A percentile compares a stretch with the other conserved stretches of the same genome.
These are phyloP conservation scores for Didymella pinodella DNA, from an alignment of 2,329 filamentous ascomycete genomes.

Conservation along the genomic window DNA sequence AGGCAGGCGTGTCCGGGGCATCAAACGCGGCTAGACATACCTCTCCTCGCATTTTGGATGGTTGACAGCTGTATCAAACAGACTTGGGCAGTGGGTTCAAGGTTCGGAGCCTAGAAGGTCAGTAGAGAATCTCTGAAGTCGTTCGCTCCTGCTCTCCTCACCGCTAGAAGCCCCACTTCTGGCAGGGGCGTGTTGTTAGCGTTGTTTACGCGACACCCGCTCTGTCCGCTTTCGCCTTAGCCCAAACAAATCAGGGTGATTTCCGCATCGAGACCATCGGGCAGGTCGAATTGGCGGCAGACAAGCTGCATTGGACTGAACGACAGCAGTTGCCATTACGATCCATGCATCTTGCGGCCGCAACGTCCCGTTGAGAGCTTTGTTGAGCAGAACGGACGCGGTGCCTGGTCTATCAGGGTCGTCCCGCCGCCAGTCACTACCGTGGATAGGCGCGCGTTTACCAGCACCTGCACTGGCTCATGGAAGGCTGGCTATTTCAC, in stretches of 20 bases:
- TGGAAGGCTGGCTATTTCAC: not conserved
- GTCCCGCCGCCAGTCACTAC: slow-evolving; percentile 14
- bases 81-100: slow-evolving; percentile 36
- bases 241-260: slow-evolving; percentile 5
- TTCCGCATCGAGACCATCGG: slow-evolving; percentile 8
- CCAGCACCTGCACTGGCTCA: not conserved
- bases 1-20: slow-evolving; percentile 37
- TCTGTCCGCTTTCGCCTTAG: slow-evolving; percentile 11
- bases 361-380: slow-evolving; percentile 1
- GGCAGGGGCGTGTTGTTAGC: slow-evolving; percentile 19
- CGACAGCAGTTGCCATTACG: not conserved
- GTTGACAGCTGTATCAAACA: slow-evolving; percentile 47
- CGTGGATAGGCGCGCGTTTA: not conserved
- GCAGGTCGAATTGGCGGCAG: not conserved
- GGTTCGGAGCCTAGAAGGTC: slow-evolving; percentile 25
- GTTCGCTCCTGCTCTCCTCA: slow-evolving; percentile 19
- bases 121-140: slow-evolving; percentile 26
- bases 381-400: slow-evolving; percentile 3
- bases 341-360: not conserved
- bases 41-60: slow-evolving; percentile 53
- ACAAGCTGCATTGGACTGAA: slow-evolving; percentile 3
- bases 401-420: slow-evolving; percentile 8
- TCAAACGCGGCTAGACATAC: slow-evolving; percentile 37
- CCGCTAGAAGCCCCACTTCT: slow-evolving; percentile 21
- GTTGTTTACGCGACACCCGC: slow-evolving; percentile 22